These are phyloP conservation scores for Lathyrus tuberosus DNA, from an alignment of 306 rosid genomes.

Conservation along the genomic window DNA sequence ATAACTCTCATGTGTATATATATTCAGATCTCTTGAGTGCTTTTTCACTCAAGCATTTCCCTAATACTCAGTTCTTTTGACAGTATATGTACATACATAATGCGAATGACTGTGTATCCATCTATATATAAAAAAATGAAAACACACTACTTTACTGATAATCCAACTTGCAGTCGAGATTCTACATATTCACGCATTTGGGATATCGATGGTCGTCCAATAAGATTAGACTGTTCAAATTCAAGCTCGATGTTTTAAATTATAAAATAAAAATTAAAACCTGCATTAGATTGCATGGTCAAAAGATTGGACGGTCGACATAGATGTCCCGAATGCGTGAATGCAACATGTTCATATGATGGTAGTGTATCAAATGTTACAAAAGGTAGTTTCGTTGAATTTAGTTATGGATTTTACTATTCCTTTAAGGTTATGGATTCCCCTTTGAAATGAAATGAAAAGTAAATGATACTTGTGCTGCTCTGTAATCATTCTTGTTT, in stretches of 20 bases:
- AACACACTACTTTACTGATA: conserved; percentile 6
- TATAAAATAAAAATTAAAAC: too few species aligned
- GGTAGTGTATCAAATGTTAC: neutral
- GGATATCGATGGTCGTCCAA: neutral
- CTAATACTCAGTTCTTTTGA: too few species aligned
- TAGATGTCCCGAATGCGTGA: neutral
- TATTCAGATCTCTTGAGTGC: too few species aligned
- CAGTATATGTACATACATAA: neutral
- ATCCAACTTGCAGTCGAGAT: neutral
- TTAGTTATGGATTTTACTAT: conserved; percentile 11
- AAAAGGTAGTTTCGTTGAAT: conserved; percentile 16
- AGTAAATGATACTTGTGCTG: conserved; percentile 25
- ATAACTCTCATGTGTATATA: too few species aligned
- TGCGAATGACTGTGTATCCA: neutral
- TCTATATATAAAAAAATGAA: neutral
- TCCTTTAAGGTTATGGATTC: conserved; percentile 7
- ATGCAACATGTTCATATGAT: neutral
- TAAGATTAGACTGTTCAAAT: neutral
- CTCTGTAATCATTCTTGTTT: conserved; percentile 37
- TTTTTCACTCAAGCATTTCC: too few species aligned
- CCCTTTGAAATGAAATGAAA: conserved; percentile 7
- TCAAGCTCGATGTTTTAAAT: neutral
- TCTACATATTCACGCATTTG: neutral
- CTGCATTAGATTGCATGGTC: too few species aligned
- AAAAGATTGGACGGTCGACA: neutral